Evolutionary conservation across 139 green algal genomes (phyloP).

Genomic region (Micromonas commoda): DNA sequence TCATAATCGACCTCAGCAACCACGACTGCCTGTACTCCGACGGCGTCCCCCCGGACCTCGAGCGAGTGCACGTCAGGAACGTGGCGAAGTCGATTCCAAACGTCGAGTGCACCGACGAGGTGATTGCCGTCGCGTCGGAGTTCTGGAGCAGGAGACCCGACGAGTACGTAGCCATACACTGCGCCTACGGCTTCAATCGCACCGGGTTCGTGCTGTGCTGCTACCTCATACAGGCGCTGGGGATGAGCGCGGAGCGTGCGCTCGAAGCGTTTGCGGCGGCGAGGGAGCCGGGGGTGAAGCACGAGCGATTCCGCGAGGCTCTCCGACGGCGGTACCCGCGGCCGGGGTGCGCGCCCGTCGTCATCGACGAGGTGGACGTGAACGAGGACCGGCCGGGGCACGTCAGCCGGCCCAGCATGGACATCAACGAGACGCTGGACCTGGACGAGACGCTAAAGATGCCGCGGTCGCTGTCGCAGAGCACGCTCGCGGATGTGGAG

Average conservation of each 20-base stretch:
- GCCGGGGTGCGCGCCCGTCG: not conserved
- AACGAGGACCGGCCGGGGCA: not conserved
- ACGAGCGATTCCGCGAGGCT: conserved; percentile 66
- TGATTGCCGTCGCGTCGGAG: conserved; percentile 28
- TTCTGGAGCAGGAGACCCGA: conserved; percentile 53
- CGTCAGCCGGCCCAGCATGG: too few species aligned
- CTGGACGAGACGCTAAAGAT: too few species aligned
- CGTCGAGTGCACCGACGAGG: not conserved
- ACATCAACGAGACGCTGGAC: not conserved
- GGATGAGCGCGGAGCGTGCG: conserved; percentile 58
- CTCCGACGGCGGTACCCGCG: conserved; percentile 51
- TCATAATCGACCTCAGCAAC: conserved; percentile 76
- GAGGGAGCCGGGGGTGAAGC: conserved; percentile 70
- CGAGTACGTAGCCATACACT: conserved; percentile 74
- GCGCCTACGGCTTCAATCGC: conserved; percentile 83
- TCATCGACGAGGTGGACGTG: not conserved
- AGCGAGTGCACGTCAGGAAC: conserved; percentile 49
- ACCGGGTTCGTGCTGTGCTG: conserved; percentile 78
- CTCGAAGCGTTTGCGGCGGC: conserved; percentile 58
- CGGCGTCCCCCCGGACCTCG: conserved; percentile 52
- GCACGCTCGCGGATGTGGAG: too few species aligned
- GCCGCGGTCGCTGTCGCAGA: too few species aligned
- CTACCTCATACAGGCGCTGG: conserved; percentile 61
- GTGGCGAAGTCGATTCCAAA: conserved; percentile 8
- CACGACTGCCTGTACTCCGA: conserved; percentile 69